Conservation (phyloP, 1,284 basidiomycete genomes). For the Cerrena zonata region DNA sequence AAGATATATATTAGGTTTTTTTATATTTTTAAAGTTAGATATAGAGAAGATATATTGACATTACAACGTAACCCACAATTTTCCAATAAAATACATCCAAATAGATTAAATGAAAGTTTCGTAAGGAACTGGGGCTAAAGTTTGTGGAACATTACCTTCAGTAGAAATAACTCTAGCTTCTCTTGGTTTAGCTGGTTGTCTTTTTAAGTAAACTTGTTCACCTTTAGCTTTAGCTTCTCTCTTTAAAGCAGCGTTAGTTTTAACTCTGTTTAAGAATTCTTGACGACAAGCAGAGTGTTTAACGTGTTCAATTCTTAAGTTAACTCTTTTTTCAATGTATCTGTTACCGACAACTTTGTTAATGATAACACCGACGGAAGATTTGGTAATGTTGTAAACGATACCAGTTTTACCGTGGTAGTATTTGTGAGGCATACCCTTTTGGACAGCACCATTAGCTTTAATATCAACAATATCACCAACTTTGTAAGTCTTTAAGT, state of each 20-base stretch:
- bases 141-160: conserved; percentile 82
- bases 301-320: conserved; percentile 97
- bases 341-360: conserved; percentile 99
- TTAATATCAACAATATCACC: conserved; percentile 99
- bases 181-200: conserved; percentile 81
- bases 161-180: conserved; percentile 74
- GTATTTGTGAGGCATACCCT: conserved; percentile 99
- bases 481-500: conserved; percentile 86
- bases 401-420: conserved; percentile 93
- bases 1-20: no score
- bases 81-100: conserved; percentile 11
- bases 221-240: not conserved
- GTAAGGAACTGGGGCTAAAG: conserved; percentile 86
- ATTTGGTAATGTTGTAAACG: conserved; percentile 95
- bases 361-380: conserved; percentile 92
- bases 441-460: conserved; percentile 97
- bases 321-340: conserved; percentile 99
- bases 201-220: conserved; percentile 82
- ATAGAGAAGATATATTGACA: no score
- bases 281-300: conserved; percentile 97
- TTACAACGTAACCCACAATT: conserved; percentile 25
- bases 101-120: conserved; percentile 72
- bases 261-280: conserved; percentile 96
- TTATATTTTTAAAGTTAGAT: no score
- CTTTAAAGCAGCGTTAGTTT: conserved; percentile 59